Base-by-base conservation (phyloP, 805 yeast genomes). In the Kazachstania psychrophila region DNA sequence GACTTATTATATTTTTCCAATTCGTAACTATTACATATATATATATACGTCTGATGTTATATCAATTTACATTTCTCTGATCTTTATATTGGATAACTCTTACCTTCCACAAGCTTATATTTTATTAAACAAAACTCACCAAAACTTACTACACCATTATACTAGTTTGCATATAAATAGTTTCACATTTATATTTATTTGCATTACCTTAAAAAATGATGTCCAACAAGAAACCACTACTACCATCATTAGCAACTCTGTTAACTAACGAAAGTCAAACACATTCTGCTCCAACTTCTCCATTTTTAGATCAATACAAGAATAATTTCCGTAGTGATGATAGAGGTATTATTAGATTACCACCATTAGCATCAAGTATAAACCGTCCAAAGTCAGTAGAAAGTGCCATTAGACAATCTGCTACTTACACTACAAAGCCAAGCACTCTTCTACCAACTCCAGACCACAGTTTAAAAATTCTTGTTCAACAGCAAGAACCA, bases 281-380 rank as follows among this genome's bases (percentile, higher is more conserved):
- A 4, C 28, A 15, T 12, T 41, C 49, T 3, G 49, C 43, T 18
- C 44, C 51, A 13, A 35, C 42, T 22, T 46, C 54, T 3, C 56
- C 59, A 28, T 37, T 47, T 11, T 36, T 49, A 20, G 46, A 44
- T 5, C 32, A 42, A 5, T 34, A 25, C 32, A 45, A 42, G 29
- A 35, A 39, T 9, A 44, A 34, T n/a, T 54, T 56, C 42, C 45
- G 42, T 27, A 46, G 44, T 36, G 56, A 52, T 36, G 43, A 38
- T 11, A 41, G 44, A 5, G 61, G 62, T 5, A 36, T 50, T 5
- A 56, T 57, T 26, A 51, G 46, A 29, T 39, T 57, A 19, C 62
- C 62, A 14, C 62, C 62, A 2, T 30, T 57, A 18, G 27, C 39
- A 18, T 18, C 36, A 7, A 36, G 42, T 10, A 41, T 45, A 17